Conservation (phyloP, 257 asterid genomes). For the Fraxinus quadrangulata region DNA sequence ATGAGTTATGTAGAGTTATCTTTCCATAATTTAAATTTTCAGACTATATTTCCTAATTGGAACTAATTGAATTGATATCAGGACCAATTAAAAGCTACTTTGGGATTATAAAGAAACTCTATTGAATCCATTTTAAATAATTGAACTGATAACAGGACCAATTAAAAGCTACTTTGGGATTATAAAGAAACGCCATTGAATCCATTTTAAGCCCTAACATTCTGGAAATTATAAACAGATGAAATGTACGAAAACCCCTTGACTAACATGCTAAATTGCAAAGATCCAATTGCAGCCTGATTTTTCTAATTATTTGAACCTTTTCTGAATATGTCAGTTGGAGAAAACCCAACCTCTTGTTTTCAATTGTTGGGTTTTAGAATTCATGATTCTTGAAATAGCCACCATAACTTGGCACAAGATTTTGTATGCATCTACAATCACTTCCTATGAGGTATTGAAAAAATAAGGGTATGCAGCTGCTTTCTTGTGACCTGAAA, state of each 20-base stretch:
- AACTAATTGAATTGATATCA: neutral
- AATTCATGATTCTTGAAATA: neutral
- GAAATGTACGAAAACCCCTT: neutral
- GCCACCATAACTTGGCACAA: neutral
- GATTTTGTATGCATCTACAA: neutral
- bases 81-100: neutral
- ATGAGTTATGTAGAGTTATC: neutral
- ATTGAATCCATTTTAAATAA: neutral
- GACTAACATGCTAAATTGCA: neutral
- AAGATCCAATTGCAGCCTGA: neutral
- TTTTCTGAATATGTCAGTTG: neutral
- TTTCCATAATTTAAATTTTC: neutral
- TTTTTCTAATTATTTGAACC: neutral
- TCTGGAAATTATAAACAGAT: too few relatives aligned
- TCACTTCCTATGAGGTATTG: neutral
- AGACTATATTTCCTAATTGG: neutral
- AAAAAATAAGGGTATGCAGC: neutral
- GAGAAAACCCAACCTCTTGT: neutral
- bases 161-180: too few relatives aligned
- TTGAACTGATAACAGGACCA: too few relatives aligned
- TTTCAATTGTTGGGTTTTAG: neutral
- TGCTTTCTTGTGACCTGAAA: neutral
- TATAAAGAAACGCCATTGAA: too few relatives aligned
- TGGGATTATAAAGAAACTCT: too few relatives aligned
- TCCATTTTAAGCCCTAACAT: neutral